Conservation (phyloP, 176 grass and related monocot species). For the Avena sativa region DNA sequence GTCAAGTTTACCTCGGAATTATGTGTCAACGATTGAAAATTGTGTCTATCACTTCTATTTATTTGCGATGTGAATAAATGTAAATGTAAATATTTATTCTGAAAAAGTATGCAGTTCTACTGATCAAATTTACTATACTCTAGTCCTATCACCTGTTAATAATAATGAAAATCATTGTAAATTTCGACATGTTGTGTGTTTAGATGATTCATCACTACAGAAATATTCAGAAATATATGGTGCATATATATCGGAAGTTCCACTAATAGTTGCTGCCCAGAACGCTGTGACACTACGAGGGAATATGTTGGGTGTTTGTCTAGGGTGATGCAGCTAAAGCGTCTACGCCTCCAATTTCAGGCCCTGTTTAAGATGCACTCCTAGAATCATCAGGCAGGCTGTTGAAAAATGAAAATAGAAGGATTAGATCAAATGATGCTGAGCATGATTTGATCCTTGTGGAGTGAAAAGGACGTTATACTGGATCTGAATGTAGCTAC, state of each 20-base stretch:
- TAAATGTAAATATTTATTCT: constrained; percentile 49
- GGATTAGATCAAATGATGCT: no score
- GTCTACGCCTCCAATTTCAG: constrained; percentile 15
- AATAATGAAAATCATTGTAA: constrained; percentile 2
- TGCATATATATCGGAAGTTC: background rate
- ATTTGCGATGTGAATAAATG: constrained; percentile 42
- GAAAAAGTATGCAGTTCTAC: constrained; percentile 19
- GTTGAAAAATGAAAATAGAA: no score
- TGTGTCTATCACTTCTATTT: constrained; percentile 31
- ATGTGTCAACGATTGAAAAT: background rate
- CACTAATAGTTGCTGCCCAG: background rate
- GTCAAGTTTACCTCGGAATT: constrained; percentile 37
- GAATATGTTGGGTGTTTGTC: background rate
- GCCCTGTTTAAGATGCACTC: background rate
- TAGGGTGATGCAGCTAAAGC: background rate
- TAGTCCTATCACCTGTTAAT: background rate
- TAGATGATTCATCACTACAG: background rate
- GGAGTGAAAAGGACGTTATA: no score
- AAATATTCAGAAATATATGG: background rate
- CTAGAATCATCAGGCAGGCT: no score
- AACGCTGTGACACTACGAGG: background rate
- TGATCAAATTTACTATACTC: constrained; percentile 7
- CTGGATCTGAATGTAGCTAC: no score
- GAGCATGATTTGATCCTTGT: no score
- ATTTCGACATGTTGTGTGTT: background rate